Evolutionary conservation across 225 moss, liverwort and hornwort species (phyloP), one percentile per base, ranked within the genome.

Genomic region (Physcomitrium patens): DNA sequence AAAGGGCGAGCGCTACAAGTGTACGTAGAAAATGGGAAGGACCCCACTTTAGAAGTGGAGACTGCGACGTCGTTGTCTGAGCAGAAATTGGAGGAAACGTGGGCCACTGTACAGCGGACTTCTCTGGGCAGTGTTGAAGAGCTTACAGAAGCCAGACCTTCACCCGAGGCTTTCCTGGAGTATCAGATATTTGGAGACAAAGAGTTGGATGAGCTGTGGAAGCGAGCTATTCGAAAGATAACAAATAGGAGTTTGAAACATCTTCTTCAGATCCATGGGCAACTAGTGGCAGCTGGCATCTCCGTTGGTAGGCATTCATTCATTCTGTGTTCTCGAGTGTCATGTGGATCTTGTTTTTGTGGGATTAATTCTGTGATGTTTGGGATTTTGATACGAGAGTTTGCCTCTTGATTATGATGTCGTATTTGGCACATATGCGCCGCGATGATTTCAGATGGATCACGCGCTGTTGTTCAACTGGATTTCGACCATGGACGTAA

Each of bases 401-500:
- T 71, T 60, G 17, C 17, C 16, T 44, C 7, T 37, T 37, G 31
- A 37, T 37, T 37, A 37, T 37, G 31, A 37, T 37, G 31, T 37
- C 31, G 7, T 37, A 37, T 37, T 37, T 67, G 47, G 37, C 13
- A 47, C 9, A 50, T 15, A 12, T 54, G 28, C 13, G 43, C 19
- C 11, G 49, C 8, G 69, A 26, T 37, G 31, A 47, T 61, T 57
- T 48, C 72, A 82, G 87, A 79, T 74, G 72, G 76, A 53, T 87
- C 87, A 31, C 89, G 88, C 67, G 92, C 92, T 19, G 85, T 94
- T 7, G 96, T 89, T 49, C 85, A 94, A 54, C 42, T 97, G 44
- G 94, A 94, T 65, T 94, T 97, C 19, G 83, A 90, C 17, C 83
- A 90, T 48, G 88, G 94, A 2, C 92, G 92, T 19, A 82, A 90